A percentile compares a stretch with the other conserved stretches of the same genome.
Evolutionary conservation across 495 filamentous ascomycete genomes (phyloP).

Genomic region (Neurospora pannonica): DNA sequence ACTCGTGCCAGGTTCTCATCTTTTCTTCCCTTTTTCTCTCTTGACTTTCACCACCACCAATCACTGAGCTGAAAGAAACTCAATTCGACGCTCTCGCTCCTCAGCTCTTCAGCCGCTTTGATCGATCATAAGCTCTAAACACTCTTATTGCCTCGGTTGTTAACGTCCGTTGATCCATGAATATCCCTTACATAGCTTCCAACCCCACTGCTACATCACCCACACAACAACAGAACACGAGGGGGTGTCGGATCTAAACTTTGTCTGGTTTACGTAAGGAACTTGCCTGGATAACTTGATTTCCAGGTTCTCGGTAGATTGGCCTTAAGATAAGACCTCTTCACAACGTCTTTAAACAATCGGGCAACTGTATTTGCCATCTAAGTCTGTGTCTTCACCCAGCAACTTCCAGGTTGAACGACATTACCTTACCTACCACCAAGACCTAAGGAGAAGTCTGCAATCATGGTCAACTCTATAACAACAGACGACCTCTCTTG

Average conservation of each 20-base stretch:
- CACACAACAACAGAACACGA: background rate
- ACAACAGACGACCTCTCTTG: conserved; percentile 8
- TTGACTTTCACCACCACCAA: background rate
- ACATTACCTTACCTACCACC: background rate
- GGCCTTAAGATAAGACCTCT: background rate
- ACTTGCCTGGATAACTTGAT: background rate
- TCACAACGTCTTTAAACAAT: background rate
- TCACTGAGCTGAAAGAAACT: background rate
- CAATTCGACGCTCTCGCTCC: background rate
- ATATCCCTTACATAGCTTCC: background rate
- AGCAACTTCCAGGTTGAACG: background rate
- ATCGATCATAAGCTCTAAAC: background rate
- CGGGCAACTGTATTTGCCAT: background rate
- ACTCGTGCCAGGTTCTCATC: background rate
- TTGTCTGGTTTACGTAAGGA: background rate
- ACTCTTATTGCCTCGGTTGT: background rate
- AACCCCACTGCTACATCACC: background rate
- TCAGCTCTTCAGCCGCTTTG: background rate
- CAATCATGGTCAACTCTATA: conserved; percentile 4
- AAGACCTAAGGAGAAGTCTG: background rate
- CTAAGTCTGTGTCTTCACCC: background rate
- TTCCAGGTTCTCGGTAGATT: background rate
- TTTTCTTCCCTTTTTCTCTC: background rate
- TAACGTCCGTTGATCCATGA: background rate
- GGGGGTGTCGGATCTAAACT: background rate